Evolutionary conservation across 768 basidiomycete species (phyloP).

Genomic region (Agrocybe pediades): DNA sequence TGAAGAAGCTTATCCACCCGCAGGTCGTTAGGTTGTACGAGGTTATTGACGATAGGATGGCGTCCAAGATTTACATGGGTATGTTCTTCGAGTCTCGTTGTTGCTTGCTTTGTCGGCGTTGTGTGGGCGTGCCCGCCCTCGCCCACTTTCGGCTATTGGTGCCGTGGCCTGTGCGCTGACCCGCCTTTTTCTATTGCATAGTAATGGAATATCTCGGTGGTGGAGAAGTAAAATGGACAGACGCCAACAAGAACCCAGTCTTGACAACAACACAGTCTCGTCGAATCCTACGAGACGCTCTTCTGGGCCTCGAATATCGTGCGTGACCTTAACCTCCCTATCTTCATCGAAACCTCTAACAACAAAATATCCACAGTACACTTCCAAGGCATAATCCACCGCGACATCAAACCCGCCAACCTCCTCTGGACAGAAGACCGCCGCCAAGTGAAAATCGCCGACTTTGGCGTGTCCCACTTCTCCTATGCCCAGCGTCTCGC

Average conservation of each 20-base stretch:
- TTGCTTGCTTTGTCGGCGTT: too few species aligned
- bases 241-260: constrained; percentile 64
- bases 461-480: constrained; percentile 97
- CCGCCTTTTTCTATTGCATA: constrained; percentile 29
- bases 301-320: constrained; percentile 96
- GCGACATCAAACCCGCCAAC: constrained; percentile 99
- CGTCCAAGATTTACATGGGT: constrained; percentile 94
- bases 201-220: constrained; percentile 97
- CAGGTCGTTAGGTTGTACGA: constrained; percentile 89
- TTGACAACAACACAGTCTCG: constrained; percentile 82
- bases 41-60: constrained; percentile 91
- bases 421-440: constrained; percentile 89
- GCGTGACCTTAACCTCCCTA: constrained; percentile 35
- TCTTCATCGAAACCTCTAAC: background rate
- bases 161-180: background rate
- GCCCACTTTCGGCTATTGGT: background rate
- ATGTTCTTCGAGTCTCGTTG: too few species aligned
- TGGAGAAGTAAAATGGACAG: constrained; percentile 92
- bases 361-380: constrained; percentile 63
- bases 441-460: constrained; percentile 91
- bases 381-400: constrained; percentile 97
- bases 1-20: constrained; percentile 94
- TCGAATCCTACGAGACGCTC: constrained; percentile 88
- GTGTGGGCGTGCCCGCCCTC: background rate
- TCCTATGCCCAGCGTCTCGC: constrained; percentile 85